Conservation (phyloP, 169 alveolate species). For the Plasmodium knowlesi region DNA sequence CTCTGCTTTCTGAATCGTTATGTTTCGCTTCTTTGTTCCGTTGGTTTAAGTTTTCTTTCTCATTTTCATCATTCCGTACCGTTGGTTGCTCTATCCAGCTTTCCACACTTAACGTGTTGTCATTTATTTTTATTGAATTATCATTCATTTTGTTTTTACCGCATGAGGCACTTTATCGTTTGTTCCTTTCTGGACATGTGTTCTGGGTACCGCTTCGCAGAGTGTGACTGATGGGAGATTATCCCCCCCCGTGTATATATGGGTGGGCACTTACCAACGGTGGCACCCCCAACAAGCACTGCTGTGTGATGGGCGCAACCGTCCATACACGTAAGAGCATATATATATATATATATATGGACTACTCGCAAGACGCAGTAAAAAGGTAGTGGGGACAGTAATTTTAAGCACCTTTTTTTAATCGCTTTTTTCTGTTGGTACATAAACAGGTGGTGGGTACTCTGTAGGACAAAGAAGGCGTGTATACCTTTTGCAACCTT, state of each 20-base stretch:
- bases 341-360: background rate
- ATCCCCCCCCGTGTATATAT: background rate
- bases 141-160: background rate
- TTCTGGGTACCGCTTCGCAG: background rate
- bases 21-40: background rate
- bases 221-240: background rate
- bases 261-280: background rate
- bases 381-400: background rate
- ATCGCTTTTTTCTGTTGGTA: background rate
- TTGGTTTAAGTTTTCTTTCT: background rate
- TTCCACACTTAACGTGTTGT: constrained; percentile 9
- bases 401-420: background rate
- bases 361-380: background rate
- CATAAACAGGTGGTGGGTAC: background rate
- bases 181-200: background rate
- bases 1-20: background rate
- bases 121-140: background rate
- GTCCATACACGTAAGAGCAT: background rate
- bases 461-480: background rate
- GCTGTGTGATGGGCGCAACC: background rate
- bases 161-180: background rate
- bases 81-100: background rate
- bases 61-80: background rate
- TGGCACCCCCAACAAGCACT: background rate
- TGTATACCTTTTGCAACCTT: background rate